Evolutionary conservation across 2,329 filamentous ascomycete genomes (phyloP), one percentile per base, ranked within the genome.

Genomic region (Pseudogymnoascus verrucosus): DNA sequence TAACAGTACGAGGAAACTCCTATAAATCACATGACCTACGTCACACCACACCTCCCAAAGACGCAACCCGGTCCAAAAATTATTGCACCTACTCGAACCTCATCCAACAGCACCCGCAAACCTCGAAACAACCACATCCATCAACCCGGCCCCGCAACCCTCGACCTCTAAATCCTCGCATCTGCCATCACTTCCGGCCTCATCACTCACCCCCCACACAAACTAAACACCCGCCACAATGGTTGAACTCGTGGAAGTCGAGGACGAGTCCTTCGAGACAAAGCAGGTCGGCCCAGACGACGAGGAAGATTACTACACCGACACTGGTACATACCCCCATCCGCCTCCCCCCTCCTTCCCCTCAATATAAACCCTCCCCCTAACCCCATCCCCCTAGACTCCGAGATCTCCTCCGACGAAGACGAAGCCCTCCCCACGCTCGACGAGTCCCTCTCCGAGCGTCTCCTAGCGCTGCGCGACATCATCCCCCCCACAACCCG

Each of bases 241-340:
- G 93, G 93, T 98, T 78, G 91, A 93, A 79, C 90, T 98, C 75
- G 90, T 91, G 75, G 93, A 98, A 82, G 93, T 98, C 74, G 89
- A 96, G 76, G 93, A 98, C 76, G 93, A 97, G 84, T 90, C 96
- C 79, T 96, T 97, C 82, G 83, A 89, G 79, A 81, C 85, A 76
- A 80, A 83, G 71, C 87, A 89, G 77, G 79, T 82, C 73, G 79
- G 86, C 67, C 81, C 84, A 64, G 85, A 87, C 65, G 88, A 92
- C 70, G 89, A 95, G 47, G 84, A 85, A 63, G 91, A 96, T 65
- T 93, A 93, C 74, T 96, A 90, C 81, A 95, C 90, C 69, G 93
- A 97, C 76, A 93, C 90, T 67, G 93, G 93, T 96, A 84, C 69
- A 81, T 51, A 62, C 39, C 54, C 51, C 64, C 59, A n/a, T n/a